These are phyloP conservation scores for Trichoderma pleuroti DNA, from an alignment of 2,329 filamentous ascomycete genomes.

Conservation along the genomic window DNA sequence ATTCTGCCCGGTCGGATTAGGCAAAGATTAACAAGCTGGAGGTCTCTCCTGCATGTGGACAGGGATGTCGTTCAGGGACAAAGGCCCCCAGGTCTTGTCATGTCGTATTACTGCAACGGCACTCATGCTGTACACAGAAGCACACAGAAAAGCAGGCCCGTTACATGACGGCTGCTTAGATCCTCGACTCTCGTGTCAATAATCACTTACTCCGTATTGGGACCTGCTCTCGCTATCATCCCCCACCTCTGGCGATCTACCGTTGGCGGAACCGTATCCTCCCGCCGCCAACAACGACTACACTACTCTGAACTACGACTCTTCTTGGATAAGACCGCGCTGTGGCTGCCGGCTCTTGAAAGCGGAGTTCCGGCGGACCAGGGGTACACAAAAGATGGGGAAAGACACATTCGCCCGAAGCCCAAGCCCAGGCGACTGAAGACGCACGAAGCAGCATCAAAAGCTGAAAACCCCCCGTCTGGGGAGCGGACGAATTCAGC, in stretches of 20 bases:
- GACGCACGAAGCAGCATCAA: not conserved
- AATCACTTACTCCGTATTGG: not conserved
- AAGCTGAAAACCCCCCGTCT: not conserved
- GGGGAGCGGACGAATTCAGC: not conserved
- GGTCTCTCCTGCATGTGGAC: slow-evolving; percentile 7
- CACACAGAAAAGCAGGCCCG: not conserved
- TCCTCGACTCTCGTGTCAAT: not conserved
- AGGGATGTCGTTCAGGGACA: not conserved
- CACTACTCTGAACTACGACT: not conserved
- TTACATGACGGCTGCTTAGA: not conserved
- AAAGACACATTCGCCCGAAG: not conserved
- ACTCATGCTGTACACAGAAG: not conserved
- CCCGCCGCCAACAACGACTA: not conserved
- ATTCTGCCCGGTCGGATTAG: not conserved
- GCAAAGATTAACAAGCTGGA: not conserved
- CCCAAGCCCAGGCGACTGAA: not conserved
- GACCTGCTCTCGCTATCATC: not conserved
- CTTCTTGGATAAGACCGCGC: not conserved
- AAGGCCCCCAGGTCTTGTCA: not conserved
- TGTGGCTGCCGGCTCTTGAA: slow-evolving; percentile 2
- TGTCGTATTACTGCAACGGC: not conserved
- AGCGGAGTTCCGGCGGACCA: not conserved
- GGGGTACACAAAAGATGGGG: slow-evolving; percentile 6
- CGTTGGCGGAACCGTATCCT: not conserved
- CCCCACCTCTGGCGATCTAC: not conserved